Conservation (phyloP, 371 early-diverging fungal genomes). For the Mucor saturninus region DNA sequence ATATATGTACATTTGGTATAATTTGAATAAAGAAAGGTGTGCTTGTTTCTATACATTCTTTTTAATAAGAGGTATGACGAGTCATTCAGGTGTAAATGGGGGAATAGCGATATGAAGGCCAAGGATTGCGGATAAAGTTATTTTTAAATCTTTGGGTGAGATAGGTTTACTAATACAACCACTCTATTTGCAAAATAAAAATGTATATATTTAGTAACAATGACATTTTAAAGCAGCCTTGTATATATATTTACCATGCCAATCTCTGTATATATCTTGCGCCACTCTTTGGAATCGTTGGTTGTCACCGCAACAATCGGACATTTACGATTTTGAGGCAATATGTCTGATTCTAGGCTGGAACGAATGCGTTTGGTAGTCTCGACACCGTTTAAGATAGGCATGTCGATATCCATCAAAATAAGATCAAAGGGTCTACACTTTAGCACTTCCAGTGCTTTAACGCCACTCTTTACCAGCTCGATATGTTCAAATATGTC, state of each 20-base stretch:
- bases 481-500: constrained; percentile 51
- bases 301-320: constrained; percentile 78
- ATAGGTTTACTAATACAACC: constrained; percentile 57
- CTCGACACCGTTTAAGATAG: constrained; percentile 60
- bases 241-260: constrained; percentile 37
- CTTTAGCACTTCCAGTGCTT: constrained; percentile 49
- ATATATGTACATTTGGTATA: constrained; percentile 4
- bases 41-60: neutral
- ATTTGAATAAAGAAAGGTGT: neutral
- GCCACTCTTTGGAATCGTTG: constrained; percentile 42
- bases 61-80: neutral
- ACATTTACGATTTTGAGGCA: constrained; percentile 54
- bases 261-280: constrained; percentile 29
- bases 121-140: constrained; percentile 37
- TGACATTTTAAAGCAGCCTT: neutral
- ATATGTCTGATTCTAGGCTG: constrained; percentile 42
- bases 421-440: constrained; percentile 57
- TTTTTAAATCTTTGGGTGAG: constrained; percentile 35
- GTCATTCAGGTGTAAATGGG: constrained; percentile 32
- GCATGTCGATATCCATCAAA: constrained; percentile 75
- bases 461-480: constrained; percentile 47
- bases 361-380: constrained; percentile 52
- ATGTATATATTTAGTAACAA: neutral
- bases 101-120: constrained; percentile 19
- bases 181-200: constrained; percentile 32